Percentiles rank a stretch among this genome's conserved stretches.
These are phyloP conservation scores for Claviceps maximensis DNA, from an alignment of 2,329 filamentous ascomycete species.

Conservation along the genomic window DNA sequence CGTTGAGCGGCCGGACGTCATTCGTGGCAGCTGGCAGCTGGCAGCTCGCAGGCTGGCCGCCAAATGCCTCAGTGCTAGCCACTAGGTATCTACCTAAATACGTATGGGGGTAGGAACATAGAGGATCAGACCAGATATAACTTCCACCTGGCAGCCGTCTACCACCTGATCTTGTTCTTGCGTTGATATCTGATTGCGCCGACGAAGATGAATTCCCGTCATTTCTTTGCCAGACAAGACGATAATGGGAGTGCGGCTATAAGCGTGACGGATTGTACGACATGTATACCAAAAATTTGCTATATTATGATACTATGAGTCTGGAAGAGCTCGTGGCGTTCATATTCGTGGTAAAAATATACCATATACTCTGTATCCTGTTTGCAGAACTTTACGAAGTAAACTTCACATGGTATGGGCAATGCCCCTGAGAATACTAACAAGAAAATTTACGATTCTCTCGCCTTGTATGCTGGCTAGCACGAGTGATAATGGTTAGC, in stretches of 20 bases:
- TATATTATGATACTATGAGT: not conserved
- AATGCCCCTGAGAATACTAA: constrained; percentile 17
- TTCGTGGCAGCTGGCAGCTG: constrained; percentile 1
- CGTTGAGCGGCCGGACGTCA: not conserved
- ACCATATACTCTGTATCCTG: not conserved
- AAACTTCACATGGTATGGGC: constrained; percentile 12
- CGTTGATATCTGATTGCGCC: not conserved
- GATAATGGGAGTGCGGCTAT: not conserved
- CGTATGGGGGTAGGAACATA: no score
- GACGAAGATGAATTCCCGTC: not conserved
- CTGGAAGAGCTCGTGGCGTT: not conserved
- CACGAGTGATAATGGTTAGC: constrained; percentile 32
- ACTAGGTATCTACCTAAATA: constrained; percentile 2
- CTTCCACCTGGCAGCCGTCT: not conserved
- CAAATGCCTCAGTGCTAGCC: not conserved
- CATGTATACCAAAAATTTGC: not conserved
- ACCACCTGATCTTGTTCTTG: not conserved
- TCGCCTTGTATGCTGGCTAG: constrained; percentile 57
- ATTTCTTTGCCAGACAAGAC: not conserved
- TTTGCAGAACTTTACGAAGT: constrained; percentile 17
- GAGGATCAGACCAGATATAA: no score
- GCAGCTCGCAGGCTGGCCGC: not conserved
- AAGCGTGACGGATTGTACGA: not conserved
- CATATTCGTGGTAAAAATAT: no score
- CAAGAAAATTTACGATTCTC: constrained; percentile 37